Evolutionary conservation across 108 stramenopile species (phyloP).

Genomic region (Cyclotella sp.): DNA sequence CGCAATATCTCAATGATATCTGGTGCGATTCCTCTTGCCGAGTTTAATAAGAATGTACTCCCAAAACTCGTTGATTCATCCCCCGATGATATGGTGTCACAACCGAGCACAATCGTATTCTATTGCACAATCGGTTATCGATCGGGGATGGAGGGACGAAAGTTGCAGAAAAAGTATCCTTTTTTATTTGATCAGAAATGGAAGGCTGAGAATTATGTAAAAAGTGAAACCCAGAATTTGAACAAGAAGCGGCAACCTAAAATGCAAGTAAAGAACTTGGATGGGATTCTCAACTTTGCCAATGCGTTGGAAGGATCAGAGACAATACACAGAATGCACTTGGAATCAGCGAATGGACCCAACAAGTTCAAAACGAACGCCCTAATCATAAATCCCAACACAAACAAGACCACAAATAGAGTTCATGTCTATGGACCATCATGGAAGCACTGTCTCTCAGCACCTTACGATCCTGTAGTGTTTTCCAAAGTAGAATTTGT

Average conservation of each 20-base stretch:
- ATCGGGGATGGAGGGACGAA: too few relatives aligned
- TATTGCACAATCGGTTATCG: slow-evolving; percentile 74
- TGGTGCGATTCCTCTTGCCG: slow-evolving; percentile 54
- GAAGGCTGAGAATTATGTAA: neutral
- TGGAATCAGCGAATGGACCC: neutral
- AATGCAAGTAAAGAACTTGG: slow-evolving; percentile 21
- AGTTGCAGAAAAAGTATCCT: slow-evolving; percentile 8
- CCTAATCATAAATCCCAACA: slow-evolving; percentile 7
- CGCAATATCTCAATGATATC: slow-evolving; percentile 58
- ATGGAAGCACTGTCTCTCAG: slow-evolving; percentile 23
- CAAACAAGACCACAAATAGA: slow-evolving; percentile 21
- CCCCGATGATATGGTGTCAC: neutral
- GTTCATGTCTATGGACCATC: slow-evolving; percentile 22
- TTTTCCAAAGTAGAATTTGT: slow-evolving; percentile 31
- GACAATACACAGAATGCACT: neutral
- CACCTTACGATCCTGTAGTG: neutral
- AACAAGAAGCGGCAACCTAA: neutral
- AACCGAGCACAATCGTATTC: slow-evolving; percentile 31
- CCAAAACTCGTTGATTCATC: slow-evolving; percentile 14
- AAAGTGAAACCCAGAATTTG: slow-evolving; percentile 8
- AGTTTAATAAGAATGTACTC: slow-evolving; percentile 42
- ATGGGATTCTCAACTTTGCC: slow-evolving; percentile 38
- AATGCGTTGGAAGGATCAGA: slow-evolving; percentile 16
- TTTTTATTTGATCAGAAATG: neutral
- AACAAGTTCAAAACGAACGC: too few relatives aligned